Base-by-base conservation (phyloP, 2,329 filamentous ascomycete species). In the Sporothrix schenckii region DNA sequence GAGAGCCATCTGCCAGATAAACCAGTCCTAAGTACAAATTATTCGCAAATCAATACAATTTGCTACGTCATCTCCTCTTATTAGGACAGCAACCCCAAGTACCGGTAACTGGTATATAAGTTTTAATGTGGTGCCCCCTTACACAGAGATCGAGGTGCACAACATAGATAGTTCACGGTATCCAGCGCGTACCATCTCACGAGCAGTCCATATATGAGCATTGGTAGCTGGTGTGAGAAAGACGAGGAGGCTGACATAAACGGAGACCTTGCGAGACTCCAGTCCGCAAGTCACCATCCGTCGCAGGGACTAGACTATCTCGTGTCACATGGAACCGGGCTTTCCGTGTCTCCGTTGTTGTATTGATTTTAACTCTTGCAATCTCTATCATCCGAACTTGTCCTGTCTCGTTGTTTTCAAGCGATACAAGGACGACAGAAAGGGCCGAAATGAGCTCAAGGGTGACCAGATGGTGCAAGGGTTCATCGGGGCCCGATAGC, bases 61-160 rank as follows among this genome's bases (percentile, higher is more conserved):
- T n/a, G 27, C 53, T 34, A 10, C n/a, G 30, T 30, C 11, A 2
- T 21, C 4, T n/a, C 11, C 10, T 27, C 10, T 21, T 44, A 39
- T 61, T 24, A 0, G 7, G 39, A 13, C 2, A 34, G 19, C 2
- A n/a, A 6, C 11, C 16, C 27, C 24, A 13, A 7, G 61, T 30
- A n/a, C 44, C 16, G 41, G 24, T 65, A 52, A 52, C 21, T 39
- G 5, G 27, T 66, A 52, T 50, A 50, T 16, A 2, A 19, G 50
- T 24, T 65, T 7, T 16, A 19, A 19, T 66, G 47, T 39, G 52
- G 63, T 66, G 63, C 10, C 4, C 39, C 63, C 63, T 7, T 34
- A 3, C 49, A 67, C 65, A 54, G n/a, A 67, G 65, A 67, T 67
- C 65, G 10, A 14, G 65, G 50, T 19, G 65, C 27, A 67, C 65